These are phyloP conservation scores for Ascomycota sp. DNA, from an alignment of 2,329 filamentous ascomycete genomes.

Conservation along the genomic window DNA sequence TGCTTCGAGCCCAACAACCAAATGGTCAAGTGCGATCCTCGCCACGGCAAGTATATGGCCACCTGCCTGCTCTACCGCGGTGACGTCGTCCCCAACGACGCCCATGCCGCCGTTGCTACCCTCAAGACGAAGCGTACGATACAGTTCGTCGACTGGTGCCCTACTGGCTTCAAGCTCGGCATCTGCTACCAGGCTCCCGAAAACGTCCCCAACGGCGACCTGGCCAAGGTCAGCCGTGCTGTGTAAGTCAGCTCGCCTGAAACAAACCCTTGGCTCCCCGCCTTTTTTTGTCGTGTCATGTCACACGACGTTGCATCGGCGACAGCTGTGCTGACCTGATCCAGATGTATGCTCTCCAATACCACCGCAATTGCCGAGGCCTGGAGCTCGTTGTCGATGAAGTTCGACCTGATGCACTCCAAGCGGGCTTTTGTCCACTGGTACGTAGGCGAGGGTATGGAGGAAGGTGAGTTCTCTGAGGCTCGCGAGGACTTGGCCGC, in stretches of 20 bases:
- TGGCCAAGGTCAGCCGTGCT: slow-evolving; percentile 94
- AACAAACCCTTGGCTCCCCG: too few relatives aligned
- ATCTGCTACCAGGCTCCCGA: slow-evolving; percentile 98
- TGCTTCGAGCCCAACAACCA: slow-evolving; percentile 99
- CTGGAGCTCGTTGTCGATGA: slow-evolving; percentile 87
- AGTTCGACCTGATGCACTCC: slow-evolving; percentile 99
- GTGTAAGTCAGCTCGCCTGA: slow-evolving; percentile 44
- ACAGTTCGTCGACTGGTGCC: slow-evolving; percentile 99
- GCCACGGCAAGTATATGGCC: slow-evolving; percentile 99
- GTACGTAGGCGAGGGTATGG: slow-evolving; percentile 99
- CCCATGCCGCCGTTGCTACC: slow-evolving; percentile 76
- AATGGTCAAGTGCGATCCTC: slow-evolving; percentile 99
- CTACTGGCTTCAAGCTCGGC: slow-evolving; percentile 99
- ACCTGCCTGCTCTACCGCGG: slow-evolving; percentile 96
- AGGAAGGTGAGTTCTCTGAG: slow-evolving; percentile 99
- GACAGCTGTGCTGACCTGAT: slow-evolving; percentile 6
- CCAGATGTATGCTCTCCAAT: slow-evolving; percentile 92
- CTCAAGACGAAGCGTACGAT: slow-evolving; percentile 99
- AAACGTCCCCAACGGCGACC: slow-evolving; percentile 88
- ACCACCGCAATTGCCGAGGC: slow-evolving; percentile 97
- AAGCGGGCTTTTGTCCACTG: slow-evolving; percentile 99
- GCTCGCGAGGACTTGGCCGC: slow-evolving; percentile 96
- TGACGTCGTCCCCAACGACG: slow-evolving; percentile 93
- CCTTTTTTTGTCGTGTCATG: too few relatives aligned
- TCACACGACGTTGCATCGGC: too few relatives aligned